These are phyloP conservation scores for Russula virescens DNA, from an alignment of 768 basidiomycete genomes.

Conservation along the genomic window DNA sequence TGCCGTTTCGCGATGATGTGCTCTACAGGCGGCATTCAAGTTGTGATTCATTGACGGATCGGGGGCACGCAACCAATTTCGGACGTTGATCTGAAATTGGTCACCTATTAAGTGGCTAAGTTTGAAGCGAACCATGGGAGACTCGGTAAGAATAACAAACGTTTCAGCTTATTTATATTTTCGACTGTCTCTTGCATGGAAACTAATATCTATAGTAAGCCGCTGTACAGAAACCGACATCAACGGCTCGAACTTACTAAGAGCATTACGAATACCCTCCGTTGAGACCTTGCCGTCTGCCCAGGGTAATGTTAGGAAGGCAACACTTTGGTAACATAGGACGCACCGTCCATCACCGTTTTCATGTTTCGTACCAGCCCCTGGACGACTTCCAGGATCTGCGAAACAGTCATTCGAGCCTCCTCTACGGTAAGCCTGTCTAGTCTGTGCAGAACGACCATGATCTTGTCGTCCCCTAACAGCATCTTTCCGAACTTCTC, in stretches of 20 bases:
- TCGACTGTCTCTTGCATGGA: neutral
- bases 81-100: neutral
- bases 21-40: neutral
- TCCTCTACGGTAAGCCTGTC: constrained; percentile 5
- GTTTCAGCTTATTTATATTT: neutral
- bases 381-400: neutral
- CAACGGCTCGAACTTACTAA: neutral
- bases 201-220: neutral
- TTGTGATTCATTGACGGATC: constrained; percentile 1
- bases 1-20: neutral
- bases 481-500: constrained; percentile 4
- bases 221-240: neutral
- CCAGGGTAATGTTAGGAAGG: neutral
- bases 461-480: neutral
- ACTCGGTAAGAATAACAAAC: neutral
- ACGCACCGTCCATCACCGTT: neutral
- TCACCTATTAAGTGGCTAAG: neutral
- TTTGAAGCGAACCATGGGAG: neutral
- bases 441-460: neutral
- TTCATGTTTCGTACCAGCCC: neutral
- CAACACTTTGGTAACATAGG: neutral
- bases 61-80: neutral
- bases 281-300: neutral
- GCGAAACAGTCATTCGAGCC: neutral
- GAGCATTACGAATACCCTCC: neutral